Base-by-base conservation (phyloP, 2,329 filamentous ascomycete genomes). In the Botrytis deweyae region DNA sequence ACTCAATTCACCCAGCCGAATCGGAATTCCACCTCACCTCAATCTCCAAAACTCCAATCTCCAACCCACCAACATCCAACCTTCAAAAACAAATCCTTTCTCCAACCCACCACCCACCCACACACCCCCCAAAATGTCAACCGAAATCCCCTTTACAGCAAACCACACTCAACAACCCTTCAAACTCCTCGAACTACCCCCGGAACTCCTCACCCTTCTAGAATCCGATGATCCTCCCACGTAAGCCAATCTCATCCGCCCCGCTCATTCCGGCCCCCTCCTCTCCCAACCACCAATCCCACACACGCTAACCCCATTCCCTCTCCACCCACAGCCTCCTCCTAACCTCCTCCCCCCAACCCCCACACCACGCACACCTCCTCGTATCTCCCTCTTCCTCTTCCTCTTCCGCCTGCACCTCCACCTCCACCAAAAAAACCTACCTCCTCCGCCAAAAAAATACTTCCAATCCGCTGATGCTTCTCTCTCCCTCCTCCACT, bases 371-470 rank as follows among this genome's bases (percentile, higher is more conserved):
- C 77, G 52, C 55, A 74, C 4, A 78, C 77, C 9, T 71, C 71
- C 14, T 75, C 77, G 9, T 75, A 74, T 33, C 83, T 5, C 81
- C 22, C 3, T 52, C 46, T 25, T 46, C 44, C 3, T 52, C 46
- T 25, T 46, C 44, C 44, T 0, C 22, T 1, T n/a, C 49, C 49
- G 3, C 49, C 12, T 6, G 10, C 25, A 1, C 49, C 25, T 55
- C 25, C 12, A 9, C 33, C 9, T 4, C 83, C 1, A n/a, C 49
- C 12, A 55, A 55, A 71, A 86, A 85, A 77, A 87, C 85, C 25
- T 91, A 90, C 82, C 85, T 85, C 9, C 84, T 91, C 65, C 88
- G 87, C 44, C 89, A 91, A 78, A 91, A 91, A 80, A 91, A 91
- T 80, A 91, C 89, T 0, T 91, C 89, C 64, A 91, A 91, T 79